Percentiles rank a stretch among this genome's conserved stretches.
Conservation (phyloP, 192 early-diverging fungal species). For the Backusella luteola region DNA sequence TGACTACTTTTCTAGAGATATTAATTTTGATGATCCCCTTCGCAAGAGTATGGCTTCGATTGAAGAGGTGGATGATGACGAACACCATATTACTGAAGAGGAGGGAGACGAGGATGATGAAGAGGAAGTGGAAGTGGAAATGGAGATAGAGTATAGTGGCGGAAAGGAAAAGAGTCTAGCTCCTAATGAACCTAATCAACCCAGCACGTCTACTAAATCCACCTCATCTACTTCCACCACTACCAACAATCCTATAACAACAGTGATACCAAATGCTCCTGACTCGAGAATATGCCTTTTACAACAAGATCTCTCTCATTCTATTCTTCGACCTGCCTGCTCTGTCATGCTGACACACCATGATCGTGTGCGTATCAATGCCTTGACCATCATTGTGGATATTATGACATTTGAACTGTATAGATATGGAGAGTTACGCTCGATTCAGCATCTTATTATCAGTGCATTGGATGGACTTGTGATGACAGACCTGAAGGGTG, state of each 20-base stretch:
- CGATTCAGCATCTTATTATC: constrained; percentile 34
- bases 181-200: background rate
- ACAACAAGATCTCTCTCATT: constrained; percentile 23
- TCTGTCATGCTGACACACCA: constrained; percentile 38
- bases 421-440: constrained; percentile 26
- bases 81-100: background rate
- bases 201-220: background rate
- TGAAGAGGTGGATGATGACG: constrained; percentile 19
- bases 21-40: background rate
- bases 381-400: constrained; percentile 35
- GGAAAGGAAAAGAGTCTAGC: constrained; percentile 11
- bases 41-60: constrained; percentile 12
- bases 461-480: constrained; percentile 38
- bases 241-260: background rate
- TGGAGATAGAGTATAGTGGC: background rate
- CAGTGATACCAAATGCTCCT: background rate
- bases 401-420: constrained; percentile 34
- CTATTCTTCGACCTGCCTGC: constrained; percentile 36
- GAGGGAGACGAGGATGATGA: background rate
- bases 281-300: constrained; percentile 6
- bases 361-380: constrained; percentile 35
- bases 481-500: constrained; percentile 43
- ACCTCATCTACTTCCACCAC: background rate
- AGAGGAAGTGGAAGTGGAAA: background rate
- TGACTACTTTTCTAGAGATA: background rate